Percentiles rank a stretch among this genome's conserved stretches.
These are phyloP conservation scores for Kwoniella dendrophila DNA, from an alignment of 768 basidiomycete species.

Conservation along the genomic window DNA sequence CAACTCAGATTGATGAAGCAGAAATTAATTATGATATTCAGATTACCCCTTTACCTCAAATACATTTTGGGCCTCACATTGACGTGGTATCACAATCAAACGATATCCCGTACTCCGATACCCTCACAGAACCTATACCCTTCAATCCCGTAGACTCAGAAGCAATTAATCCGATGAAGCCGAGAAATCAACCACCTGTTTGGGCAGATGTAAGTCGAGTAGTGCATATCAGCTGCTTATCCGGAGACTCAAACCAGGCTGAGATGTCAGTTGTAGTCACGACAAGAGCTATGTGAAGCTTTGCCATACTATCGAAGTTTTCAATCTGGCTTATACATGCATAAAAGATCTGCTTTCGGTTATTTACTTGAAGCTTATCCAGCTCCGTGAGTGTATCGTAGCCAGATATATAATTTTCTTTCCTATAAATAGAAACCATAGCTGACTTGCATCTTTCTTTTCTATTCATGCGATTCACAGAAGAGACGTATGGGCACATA, in stretches of 20 bases:
- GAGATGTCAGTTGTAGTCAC: conserved; percentile 18
- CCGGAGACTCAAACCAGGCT: no score
- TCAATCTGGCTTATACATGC: conserved; percentile 47
- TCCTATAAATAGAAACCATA: background rate
- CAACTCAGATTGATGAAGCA: no score
- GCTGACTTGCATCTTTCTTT: background rate
- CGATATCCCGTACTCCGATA: conserved; percentile 17
- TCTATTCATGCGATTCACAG: conserved; percentile 16
- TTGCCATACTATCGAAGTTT: conserved; percentile 49
- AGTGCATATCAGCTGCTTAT: background rate
- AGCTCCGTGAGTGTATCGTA: conserved; percentile 33
- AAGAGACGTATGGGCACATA: conserved; percentile 44
- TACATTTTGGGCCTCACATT: background rate
- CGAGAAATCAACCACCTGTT: conserved; percentile 26
- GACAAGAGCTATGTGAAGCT: conserved; percentile 51
- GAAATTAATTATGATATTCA: no score
- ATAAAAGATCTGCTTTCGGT: conserved; percentile 32
- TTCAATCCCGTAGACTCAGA: no score
- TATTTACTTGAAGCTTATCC: conserved; percentile 46
- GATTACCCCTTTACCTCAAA: conserved; percentile 3
- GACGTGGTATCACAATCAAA: conserved; percentile 7
- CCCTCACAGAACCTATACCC: no score
- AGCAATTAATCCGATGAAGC: no score
- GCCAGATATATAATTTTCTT: background rate
- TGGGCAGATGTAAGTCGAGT: conserved; percentile 39